These are phyloP conservation scores for Phytomonas francai DNA, from an alignment of 208 protist genomes.

Conservation along the genomic window DNA sequence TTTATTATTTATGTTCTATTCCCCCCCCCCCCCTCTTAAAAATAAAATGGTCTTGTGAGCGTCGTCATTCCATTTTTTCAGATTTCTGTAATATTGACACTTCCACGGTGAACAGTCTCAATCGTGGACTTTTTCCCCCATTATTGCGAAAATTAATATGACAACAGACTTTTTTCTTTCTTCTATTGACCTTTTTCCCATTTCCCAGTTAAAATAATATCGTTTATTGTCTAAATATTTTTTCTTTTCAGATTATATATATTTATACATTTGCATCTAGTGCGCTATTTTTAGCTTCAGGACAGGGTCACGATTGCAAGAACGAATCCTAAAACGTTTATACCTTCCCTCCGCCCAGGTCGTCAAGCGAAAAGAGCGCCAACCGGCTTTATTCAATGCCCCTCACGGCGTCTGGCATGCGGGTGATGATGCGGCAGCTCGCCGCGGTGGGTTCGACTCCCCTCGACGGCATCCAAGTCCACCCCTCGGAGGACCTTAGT, in stretches of 20 bases:
- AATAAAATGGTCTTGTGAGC: background rate
- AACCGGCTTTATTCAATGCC: slow-evolving; percentile 31
- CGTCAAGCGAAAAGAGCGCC: no score
- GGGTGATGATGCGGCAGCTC: slow-evolving; percentile 77
- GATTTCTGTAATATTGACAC: slow-evolving; percentile 2
- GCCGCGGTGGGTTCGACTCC: slow-evolving; percentile 64
- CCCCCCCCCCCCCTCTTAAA: no score
- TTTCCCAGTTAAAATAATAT: slow-evolving; percentile 11
- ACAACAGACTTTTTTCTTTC: background rate
- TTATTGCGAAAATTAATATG: background rate
- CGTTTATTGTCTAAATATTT: background rate
- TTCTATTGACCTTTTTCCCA: background rate
- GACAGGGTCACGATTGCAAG: no score
- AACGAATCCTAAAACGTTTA: no score
- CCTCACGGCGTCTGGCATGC: slow-evolving; percentile 72
- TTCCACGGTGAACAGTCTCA: background rate
- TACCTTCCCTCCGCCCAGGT: no score
- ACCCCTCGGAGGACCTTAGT: slow-evolving; percentile 84
- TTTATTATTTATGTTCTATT: slow-evolving; percentile 5
- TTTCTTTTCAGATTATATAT: slow-evolving; percentile 20
- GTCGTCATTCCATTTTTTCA: slow-evolving; percentile 1
- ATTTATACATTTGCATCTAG: slow-evolving; percentile 18
- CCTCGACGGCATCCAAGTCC: slow-evolving; percentile 87
- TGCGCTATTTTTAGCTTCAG: slow-evolving; percentile 9
- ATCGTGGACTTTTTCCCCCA: background rate